These are phyloP conservation scores for Melampsora larici-populina DNA, from an alignment of 1,284 basidiomycete species.

Conservation along the genomic window DNA sequence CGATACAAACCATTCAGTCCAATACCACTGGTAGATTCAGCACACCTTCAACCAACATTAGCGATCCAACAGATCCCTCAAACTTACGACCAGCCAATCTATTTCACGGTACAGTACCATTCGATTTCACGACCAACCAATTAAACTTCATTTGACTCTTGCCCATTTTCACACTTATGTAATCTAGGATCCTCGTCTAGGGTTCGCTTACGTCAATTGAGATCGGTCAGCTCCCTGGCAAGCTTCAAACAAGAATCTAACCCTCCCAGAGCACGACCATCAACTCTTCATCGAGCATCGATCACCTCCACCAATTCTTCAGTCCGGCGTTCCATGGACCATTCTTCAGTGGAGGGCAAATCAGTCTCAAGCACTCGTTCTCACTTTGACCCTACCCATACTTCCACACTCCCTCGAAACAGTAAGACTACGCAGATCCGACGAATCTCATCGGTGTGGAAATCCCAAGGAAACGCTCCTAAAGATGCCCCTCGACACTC, in stretches of 20 bases:
- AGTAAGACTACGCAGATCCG: background rate
- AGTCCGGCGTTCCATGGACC: slow-evolving; percentile 1
- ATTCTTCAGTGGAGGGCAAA: background rate
- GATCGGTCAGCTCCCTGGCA: background rate
- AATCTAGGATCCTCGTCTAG: background rate
- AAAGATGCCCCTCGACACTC: background rate
- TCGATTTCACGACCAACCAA: background rate
- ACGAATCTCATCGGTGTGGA: slow-evolving; percentile 7
- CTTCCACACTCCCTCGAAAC: background rate
- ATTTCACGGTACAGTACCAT: background rate
- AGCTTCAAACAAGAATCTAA: background rate
- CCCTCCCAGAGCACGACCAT: background rate
- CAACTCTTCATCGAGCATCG: background rate
- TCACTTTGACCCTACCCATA: background rate
- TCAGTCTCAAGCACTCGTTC: background rate
- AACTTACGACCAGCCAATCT: background rate
- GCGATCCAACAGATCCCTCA: background rate
- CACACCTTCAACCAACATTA: background rate
- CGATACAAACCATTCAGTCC: background rate
- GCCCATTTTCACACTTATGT: background rate
- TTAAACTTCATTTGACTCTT: background rate
- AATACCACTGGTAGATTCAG: background rate
- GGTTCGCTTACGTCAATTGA: background rate
- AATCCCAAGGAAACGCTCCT: background rate
- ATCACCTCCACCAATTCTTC: background rate